phyloP scores from a whole-genome alignment of 345 rosid genomes.

The Carallia pectinifolia region DNA sequence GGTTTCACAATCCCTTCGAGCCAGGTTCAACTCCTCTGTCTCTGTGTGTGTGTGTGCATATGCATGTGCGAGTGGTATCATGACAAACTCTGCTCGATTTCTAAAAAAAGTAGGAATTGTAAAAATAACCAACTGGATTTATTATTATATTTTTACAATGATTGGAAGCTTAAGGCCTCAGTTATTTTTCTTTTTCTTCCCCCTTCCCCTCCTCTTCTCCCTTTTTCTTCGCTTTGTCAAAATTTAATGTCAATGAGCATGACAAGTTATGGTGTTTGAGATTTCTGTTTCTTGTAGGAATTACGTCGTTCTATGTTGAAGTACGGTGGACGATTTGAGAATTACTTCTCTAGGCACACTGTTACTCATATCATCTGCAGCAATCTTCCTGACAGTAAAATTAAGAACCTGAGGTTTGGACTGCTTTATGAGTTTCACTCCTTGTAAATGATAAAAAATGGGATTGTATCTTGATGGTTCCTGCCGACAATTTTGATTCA shows the following conservation, averaged over 20 bases:
- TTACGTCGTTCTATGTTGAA: conserved; percentile 56
- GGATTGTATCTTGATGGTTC: neutral
- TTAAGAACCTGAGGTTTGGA: conserved; percentile 71
- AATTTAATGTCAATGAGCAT: no score
- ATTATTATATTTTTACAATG: no score
- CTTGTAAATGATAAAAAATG: neutral
- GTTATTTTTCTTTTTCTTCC: no score
- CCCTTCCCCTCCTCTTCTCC: no score
- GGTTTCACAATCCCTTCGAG: conserved; percentile 87
- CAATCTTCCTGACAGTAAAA: conserved; percentile 78
- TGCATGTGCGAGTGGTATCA: no score
- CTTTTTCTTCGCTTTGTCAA: no score
- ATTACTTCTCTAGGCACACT: conserved; percentile 67
- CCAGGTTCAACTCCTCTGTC: conserved; percentile 54
- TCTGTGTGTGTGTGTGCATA: no score
- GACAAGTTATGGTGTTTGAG: no score
- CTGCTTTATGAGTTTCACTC: conserved; percentile 11
- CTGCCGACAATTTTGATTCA: conserved; percentile 31
- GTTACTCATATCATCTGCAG: conserved; percentile 76
- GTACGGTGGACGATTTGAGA: conserved; percentile 67
- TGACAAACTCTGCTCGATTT: no score
- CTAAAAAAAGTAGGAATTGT: no score
- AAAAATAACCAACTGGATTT: no score
- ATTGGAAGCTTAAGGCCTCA: no score
- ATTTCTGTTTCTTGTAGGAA: conserved; percentile 31